phyloP scores from a whole-genome alignment of 352 stramenopile species.

The Pythium coloratum region DNA sequence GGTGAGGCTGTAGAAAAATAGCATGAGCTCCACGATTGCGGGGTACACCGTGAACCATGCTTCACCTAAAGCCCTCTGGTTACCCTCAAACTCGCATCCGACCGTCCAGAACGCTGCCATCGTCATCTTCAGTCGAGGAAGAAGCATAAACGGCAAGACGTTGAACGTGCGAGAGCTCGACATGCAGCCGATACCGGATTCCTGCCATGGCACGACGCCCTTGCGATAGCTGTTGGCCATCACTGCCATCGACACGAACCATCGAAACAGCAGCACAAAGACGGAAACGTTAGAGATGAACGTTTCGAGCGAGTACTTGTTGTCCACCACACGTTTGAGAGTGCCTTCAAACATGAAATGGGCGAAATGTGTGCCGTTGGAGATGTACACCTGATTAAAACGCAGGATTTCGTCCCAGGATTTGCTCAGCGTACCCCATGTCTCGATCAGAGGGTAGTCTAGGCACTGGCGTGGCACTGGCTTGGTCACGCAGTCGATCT shows the following conservation, averaged over 20 bases:
- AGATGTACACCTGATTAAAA: conserved; percentile 16
- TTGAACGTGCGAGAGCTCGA: conserved; percentile 29
- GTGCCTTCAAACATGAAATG: conserved; percentile 31
- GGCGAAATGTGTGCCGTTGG: conserved; percentile 31
- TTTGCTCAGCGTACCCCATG: conserved; percentile 21
- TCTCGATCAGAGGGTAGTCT: conserved; percentile 3
- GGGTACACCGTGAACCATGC: conserved; percentile 43
- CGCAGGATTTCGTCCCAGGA: neutral
- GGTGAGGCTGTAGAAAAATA: conserved; percentile 38
- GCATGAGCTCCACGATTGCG: conserved; percentile 27
- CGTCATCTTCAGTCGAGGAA: conserved; percentile 29
- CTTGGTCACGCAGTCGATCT: conserved; percentile 6
- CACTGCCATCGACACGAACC: conserved; percentile 29
- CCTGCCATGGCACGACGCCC: conserved; percentile 19
- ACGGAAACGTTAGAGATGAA: conserved; percentile 42
- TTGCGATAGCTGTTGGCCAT: conserved; percentile 19
- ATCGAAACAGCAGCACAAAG: conserved; percentile 32
- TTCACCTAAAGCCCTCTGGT: conserved; percentile 30
- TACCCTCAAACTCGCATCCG: conserved; percentile 38
- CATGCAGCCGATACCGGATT: conserved; percentile 24
- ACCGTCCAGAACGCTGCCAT: conserved; percentile 30
- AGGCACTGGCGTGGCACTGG: conserved; percentile 6
- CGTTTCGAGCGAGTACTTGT: conserved; percentile 34
- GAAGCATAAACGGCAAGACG: conserved; percentile 23
- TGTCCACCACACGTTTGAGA: conserved; percentile 9